Percentiles rank a stretch among this genome's conserved stretches.
Conservation (phyloP, 1,284 basidiomycete species). For the Macrocystidia cucumis region DNA sequence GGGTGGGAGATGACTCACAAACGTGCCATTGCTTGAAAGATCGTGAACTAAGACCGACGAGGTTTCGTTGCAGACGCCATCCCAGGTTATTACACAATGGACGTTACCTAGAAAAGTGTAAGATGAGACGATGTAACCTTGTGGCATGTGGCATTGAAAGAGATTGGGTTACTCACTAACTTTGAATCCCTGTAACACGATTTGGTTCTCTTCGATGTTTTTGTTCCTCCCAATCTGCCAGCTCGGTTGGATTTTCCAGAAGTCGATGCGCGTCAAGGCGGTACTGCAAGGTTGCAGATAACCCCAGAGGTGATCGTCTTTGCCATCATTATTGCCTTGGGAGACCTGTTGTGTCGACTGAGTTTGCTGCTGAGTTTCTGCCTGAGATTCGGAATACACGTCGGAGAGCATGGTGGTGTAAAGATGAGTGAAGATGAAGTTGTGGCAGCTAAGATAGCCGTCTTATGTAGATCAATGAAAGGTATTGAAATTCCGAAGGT, state of each 20-base stretch:
- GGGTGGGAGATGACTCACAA: slow-evolving; percentile 43
- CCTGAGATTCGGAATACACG: slow-evolving; percentile 19
- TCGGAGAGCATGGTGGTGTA: slow-evolving; percentile 18
- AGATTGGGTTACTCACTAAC: slow-evolving; percentile 51
- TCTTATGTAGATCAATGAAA: no score
- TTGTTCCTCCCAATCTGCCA: slow-evolving; percentile 55
- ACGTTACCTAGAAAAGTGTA: slow-evolving; percentile 41
- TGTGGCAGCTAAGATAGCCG: no score
- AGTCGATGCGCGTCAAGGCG: slow-evolving; percentile 44
- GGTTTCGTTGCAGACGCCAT: slow-evolving; percentile 42
- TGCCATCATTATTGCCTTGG: slow-evolving; percentile 23
- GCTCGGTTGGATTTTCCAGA: slow-evolving; percentile 39
- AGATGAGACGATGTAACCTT: slow-evolving; percentile 7
- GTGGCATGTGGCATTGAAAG: slow-evolving; percentile 7
- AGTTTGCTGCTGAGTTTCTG: slow-evolving; percentile 26
- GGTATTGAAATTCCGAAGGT: no score
- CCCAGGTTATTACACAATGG: slow-evolving; percentile 63
- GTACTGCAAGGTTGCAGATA: slow-evolving; percentile 54
- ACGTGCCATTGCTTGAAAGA: slow-evolving; percentile 80
- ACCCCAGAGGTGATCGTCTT: slow-evolving; percentile 56
- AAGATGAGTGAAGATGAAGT: no score
- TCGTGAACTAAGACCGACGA: slow-evolving; percentile 64
- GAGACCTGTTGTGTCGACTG: slow-evolving; percentile 49
- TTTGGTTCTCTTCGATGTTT: slow-evolving; percentile 36
- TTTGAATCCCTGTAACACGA: slow-evolving; percentile 57